Base-by-base conservation (phyloP, 768 basidiomycete species). In the Coprinopsis marcescibilis region DNA sequence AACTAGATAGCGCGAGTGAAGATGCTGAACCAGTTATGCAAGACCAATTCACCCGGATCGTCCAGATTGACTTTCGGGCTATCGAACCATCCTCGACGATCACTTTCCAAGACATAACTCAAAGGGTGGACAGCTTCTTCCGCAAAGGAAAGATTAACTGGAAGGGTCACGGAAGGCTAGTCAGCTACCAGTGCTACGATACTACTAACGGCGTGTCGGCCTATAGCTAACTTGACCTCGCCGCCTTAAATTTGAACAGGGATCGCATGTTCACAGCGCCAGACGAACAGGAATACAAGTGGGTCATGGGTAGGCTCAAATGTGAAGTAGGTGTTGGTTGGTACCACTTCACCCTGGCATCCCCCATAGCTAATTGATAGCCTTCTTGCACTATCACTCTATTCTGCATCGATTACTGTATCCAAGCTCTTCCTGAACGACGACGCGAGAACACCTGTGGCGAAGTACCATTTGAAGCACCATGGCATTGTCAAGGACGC, bases 391-490 rank as follows among this genome's bases (percentile, higher is more conserved):
- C n/a, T n/a, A n/a, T n/a, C n/a, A n/a, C n/a, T n/a, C n/a, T n/a
- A n/a, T n/a, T n/a, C 2, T 25, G 7, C 1, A 12, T 37, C 8
- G 15, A 27, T 11, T 26, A 2, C 23, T 20, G 3, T 27, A 2
- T 14, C 45, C n/a, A n/a, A 60, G 59, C 46, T 60, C 20, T 23
- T 50, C 20, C 21, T 45, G 3, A 61, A 61, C 44, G 55, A 58
- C 38, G 44, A 41, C 7, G 25, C 51, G 13, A 51, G 57, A 40
- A 58, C 52, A 2, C 46, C 15, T 1, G 48, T 61, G 12, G 58
- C 56, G 4, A 38, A 29, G 12, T 60, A 53, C 46, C 53, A 51
- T 4, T 49, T 50, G 14, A 25, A 43, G 20, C 46, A 52, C n/a
- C 15, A 32, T 12, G 44, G 48, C 15, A n/a, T 55, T 5, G 43